A percentile compares a stretch with the other conserved stretches of the same genome.
These are phyloP conservation scores for Phytophthora aleatoria DNA, from an alignment of 352 stramenopile genomes.

Conservation along the genomic window DNA sequence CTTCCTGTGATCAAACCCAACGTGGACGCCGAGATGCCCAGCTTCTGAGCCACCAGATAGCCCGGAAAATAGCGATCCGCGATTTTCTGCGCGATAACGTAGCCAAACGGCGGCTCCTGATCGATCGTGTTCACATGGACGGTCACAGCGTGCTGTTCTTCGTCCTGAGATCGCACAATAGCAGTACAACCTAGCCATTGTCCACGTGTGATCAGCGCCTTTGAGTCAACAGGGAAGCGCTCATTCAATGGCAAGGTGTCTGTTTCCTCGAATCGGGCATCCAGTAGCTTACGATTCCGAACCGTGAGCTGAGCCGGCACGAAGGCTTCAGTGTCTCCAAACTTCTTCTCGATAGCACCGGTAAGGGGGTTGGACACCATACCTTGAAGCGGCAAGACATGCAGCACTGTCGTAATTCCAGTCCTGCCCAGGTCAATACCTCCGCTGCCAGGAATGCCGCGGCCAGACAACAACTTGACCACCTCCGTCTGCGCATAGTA, in stretches of 20 bases:
- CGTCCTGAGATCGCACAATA: constrained; percentile 58
- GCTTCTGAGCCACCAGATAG: constrained; percentile 84
- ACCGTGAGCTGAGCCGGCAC: constrained; percentile 97
- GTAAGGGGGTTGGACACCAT: constrained; percentile 96
- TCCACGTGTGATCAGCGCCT: constrained; percentile 89
- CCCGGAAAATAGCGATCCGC: constrained; percentile 87
- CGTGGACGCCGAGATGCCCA: constrained; percentile 91
- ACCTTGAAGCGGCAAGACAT: constrained; percentile 89
- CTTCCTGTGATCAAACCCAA: constrained; percentile 95
- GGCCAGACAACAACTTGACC: constrained; percentile 72
- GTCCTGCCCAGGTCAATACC: constrained; percentile 93
- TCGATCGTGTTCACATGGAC: constrained; percentile 94
- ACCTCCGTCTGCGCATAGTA: constrained; percentile 73
- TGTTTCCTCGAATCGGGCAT: constrained; percentile 94
- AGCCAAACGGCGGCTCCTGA: constrained; percentile 95
- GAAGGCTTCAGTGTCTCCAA: constrained; percentile 93
- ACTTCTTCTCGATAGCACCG: constrained; percentile 95
- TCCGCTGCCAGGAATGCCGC: constrained; percentile 85
- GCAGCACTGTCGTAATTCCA: constrained; percentile 66
- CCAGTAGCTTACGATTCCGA: constrained; percentile 89
- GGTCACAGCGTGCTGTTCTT: constrained; percentile 84
- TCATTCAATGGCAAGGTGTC: constrained; percentile 82
- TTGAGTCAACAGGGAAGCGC: constrained; percentile 88
- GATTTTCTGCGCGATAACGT: constrained; percentile 93
- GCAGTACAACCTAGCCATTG: constrained; percentile 93